Base-by-base conservation (phyloP, 768 basidiomycete genomes). In the Pisolithus marmoratus region DNA sequence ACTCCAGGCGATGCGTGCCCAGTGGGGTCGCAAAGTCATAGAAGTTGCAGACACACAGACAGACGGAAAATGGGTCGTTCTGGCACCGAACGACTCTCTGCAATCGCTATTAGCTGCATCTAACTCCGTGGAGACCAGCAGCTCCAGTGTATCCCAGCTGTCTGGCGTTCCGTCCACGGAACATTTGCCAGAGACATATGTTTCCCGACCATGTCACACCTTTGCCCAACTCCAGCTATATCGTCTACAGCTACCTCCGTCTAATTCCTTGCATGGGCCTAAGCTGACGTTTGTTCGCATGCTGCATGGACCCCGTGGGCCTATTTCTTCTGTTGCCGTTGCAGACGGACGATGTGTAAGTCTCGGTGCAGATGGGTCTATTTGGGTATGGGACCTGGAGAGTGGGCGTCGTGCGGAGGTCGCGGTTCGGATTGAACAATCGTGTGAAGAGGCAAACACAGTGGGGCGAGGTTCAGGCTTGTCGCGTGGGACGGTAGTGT, bases 341-440 rank as follows among this genome's bases (percentile, higher is more conserved):
- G 82, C 90, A 26, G 90, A 92, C 65, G 90, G 90, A 22, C 81
- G 90, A 3, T 92, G 90, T 57, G 85, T 92, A 26, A 85, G 86
- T 60, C 68, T 90, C 19, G 81, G 85, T 8, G 68, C 68, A 31
- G 82, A 88, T 62, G 87, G 87, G 38, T 80, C 80, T 58, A 77
- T 92, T 40, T 90, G 87, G 86, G 85, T 89, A 3, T 92, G 90
- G 90, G 90, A 92, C 68, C 72, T 92, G 29, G 90, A 92, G 63
- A 76, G 73, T 11, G 74, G 71, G 20, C 63, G 67, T 24, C 67
- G 72, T 40, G 61, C 65, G 11, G 72, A 73, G 58, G 69, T 76
- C 6, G 62, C 60, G 29, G 47, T 41, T 2, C 60, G 54, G 0
- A 38, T 51, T 5, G 74, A 72, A 36, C 73, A 76, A 60, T 71